Conservation (phyloP, 371 early-diverging fungal genomes). For the Funneliformis caledonium region DNA sequence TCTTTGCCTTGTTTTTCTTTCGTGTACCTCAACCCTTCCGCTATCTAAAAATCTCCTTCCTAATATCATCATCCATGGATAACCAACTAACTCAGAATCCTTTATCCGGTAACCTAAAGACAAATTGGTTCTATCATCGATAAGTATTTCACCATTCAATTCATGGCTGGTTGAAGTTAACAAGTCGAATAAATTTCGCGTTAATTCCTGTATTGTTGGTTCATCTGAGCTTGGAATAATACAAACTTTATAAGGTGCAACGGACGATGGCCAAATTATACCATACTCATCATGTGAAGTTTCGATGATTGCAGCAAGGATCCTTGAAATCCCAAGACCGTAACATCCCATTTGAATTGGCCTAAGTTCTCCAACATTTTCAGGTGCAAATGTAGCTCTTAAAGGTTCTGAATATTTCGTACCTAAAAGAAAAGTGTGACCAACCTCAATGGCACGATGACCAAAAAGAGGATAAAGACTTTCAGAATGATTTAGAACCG, state of each 20-base stretch:
- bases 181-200: conserved; percentile 56
- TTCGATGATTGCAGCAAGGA: conserved; percentile 82
- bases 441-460: conserved; percentile 84
- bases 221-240: conserved; percentile 64
- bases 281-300: conserved; percentile 68
- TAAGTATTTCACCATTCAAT: conserved; percentile 50
- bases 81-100: conserved; percentile 75
- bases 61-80: conserved; percentile 68
- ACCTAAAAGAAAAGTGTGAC: conserved; percentile 91
- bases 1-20: conserved; percentile 47
- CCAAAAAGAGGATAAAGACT: conserved; percentile 47
- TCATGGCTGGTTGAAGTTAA: conserved; percentile 43
- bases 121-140: conserved; percentile 65
- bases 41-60: conserved; percentile 63
- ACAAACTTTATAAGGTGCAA: conserved; percentile 77
- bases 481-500: not conserved
- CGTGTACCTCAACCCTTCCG: conserved; percentile 65
- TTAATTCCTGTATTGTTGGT: conserved; percentile 49
- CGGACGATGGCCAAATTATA: conserved; percentile 74
- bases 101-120: conserved; percentile 75
- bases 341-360: conserved; percentile 92
- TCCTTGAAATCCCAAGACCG: conserved; percentile 84
- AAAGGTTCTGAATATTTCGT: conserved; percentile 80
- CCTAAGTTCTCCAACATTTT: conserved; percentile 40
- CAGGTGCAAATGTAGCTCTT: conserved; percentile 59